Percentiles rank a stretch among this genome's conserved stretches.
Conservation (phyloP, 495 filamentous ascomycete species). For the Hypomontagnella submonticulosa region DNA sequence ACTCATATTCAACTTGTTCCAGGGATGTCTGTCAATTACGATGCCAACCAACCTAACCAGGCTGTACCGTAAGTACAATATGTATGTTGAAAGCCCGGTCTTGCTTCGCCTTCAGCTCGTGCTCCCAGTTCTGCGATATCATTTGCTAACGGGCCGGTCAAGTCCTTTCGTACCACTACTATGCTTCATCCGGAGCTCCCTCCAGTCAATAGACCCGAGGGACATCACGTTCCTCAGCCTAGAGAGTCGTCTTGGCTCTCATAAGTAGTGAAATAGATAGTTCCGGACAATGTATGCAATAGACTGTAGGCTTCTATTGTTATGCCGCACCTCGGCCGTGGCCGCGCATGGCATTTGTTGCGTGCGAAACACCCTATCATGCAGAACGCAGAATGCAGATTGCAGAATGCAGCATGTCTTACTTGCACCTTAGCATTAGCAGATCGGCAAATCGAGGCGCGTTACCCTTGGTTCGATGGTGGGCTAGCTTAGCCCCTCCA, state of each 20-base stretch:
- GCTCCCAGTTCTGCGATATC: slow-evolving; percentile 23
- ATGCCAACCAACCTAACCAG: slow-evolving; percentile 3
- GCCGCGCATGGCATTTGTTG: slow-evolving; percentile 8
- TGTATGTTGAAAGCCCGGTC: slow-evolving; percentile 17
- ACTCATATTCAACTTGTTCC: slow-evolving; percentile 16
- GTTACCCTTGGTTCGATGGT: slow-evolving; percentile 21
- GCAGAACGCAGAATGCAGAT: slow-evolving; percentile 23
- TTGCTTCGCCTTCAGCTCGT: slow-evolving; percentile 37
- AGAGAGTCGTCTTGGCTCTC: not conserved
- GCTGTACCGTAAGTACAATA: slow-evolving; percentile 8
- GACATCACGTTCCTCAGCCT: slow-evolving; percentile 9
- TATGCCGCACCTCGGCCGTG: slow-evolving; percentile 13
- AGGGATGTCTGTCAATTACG: slow-evolving; percentile 8
- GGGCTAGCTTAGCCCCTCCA: slow-evolving; percentile 21
- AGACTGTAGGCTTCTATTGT: not conserved
- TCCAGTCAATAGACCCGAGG: slow-evolving; percentile 18
- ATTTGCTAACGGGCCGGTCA: slow-evolving; percentile 17
- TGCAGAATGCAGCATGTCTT: slow-evolving; percentile 18
- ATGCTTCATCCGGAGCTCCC: slow-evolving; percentile 3
- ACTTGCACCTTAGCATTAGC: slow-evolving; percentile 13
- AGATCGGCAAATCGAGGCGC: slow-evolving; percentile 39
- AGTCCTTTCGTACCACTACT: slow-evolving; percentile 4
- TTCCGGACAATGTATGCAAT: not conserved
- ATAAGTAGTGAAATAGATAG: slow-evolving; percentile 19
- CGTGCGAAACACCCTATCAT: slow-evolving; percentile 21